Conservation (phyloP, 192 early-diverging fungal genomes). For the Chytriomyces confervae region DNA sequence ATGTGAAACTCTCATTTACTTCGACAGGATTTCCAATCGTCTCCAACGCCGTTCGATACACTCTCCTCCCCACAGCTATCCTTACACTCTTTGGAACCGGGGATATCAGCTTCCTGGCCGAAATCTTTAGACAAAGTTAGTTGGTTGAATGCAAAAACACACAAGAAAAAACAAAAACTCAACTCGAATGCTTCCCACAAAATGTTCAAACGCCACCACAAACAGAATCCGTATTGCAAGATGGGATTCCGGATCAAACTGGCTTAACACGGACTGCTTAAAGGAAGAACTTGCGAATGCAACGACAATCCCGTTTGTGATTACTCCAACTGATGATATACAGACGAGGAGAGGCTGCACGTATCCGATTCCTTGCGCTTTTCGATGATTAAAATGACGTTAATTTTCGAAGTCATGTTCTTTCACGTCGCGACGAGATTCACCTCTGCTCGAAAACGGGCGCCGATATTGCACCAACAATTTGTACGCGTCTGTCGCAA, state of each 20-base stretch:
- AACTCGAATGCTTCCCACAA: constrained; percentile 7
- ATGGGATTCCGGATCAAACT: not conserved
- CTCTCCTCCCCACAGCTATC: constrained; percentile 6
- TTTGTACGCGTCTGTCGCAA: constrained; percentile 35
- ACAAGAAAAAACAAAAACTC: not conserved
- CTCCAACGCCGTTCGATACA: constrained; percentile 13
- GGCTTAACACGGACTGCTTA: not conserved
- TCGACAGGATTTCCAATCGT: not conserved
- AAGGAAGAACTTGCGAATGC: constrained; percentile 41
- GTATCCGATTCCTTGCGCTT: constrained; percentile 16
- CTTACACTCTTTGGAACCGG: not conserved
- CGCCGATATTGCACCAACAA: constrained; percentile 40
- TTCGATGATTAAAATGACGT: not conserved
- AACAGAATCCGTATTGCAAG: constrained; percentile 4
- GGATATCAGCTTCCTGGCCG: too few relatives aligned
- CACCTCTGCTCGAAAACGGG: constrained; percentile 42
- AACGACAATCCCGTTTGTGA: constrained; percentile 46
- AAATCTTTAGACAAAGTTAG: too few relatives aligned
- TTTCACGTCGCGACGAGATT: not conserved
- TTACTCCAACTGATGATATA: constrained; percentile 29
- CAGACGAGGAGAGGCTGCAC: not conserved
- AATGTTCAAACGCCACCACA: constrained; percentile 19
- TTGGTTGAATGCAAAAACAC: not conserved
- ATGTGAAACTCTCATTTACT: too few relatives aligned
- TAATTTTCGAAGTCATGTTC: not conserved